These are phyloP conservation scores for Salvia sclarea DNA, from an alignment of 305 asterid genomes.

Conservation along the genomic window DNA sequence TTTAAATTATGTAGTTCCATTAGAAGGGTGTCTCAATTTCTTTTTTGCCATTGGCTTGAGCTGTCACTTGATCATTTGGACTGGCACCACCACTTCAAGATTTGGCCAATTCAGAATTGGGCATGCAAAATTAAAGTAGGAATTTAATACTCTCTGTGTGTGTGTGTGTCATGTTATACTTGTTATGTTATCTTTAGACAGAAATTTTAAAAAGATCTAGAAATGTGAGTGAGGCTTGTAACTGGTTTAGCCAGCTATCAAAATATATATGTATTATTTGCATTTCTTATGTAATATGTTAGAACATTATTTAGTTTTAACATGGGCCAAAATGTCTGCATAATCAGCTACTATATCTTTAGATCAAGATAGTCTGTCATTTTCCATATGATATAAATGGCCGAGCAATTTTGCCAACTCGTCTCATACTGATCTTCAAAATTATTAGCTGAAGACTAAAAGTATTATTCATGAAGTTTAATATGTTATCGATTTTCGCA, in stretches of 20 bases:
- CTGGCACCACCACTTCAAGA: slow-evolving; percentile 11
- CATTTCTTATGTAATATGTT: too few species aligned
- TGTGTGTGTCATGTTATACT: too few species aligned
- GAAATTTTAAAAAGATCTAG: neutral
- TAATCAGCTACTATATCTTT: neutral
- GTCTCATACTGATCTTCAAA: too few species aligned
- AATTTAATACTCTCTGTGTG: neutral
- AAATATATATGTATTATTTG: too few species aligned
- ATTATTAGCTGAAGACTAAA: too few species aligned
- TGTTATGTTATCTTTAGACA: neutral
- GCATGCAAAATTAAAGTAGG: neutral
- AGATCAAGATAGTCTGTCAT: slow-evolving; percentile 10
- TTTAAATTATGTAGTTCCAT: neutral
- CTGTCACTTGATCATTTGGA: slow-evolving; percentile 25
- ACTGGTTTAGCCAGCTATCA: neutral
- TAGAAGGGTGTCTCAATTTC: slow-evolving; percentile 5
- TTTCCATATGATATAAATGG: neutral
- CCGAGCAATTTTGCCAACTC: too few species aligned
- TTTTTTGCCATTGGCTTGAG: slow-evolving; percentile 9
- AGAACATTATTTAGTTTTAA: too few species aligned
- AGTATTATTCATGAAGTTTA: too few species aligned
- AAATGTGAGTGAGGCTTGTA: neutral
- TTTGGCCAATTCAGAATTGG: neutral
- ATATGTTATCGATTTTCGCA: too few species aligned
- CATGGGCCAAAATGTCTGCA: neutral